Percentiles rank a stretch among this genome's conserved stretches.
Conservation (phyloP, 257 asterid genomes). For the Nicotiana sylvestris region DNA sequence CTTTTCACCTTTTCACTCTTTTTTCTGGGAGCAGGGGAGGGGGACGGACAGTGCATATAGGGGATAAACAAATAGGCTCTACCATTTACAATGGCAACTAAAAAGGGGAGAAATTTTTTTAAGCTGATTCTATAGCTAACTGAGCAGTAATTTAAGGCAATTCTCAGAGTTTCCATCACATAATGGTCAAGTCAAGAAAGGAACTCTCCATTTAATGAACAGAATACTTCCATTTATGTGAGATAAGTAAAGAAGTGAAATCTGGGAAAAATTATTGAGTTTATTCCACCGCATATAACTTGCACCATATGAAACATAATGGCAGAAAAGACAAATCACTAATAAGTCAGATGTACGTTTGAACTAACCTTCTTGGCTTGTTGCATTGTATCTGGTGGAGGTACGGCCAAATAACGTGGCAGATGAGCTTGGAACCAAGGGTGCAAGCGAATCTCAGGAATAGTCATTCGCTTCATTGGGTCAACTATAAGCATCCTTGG, state of each 20-base stretch:
- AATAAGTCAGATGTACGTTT: neutral
- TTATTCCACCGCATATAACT: neutral
- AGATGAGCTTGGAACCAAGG: conserved; percentile 90
- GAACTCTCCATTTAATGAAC: neutral
- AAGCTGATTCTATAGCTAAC: neutral
- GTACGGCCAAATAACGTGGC: conserved; percentile 87
- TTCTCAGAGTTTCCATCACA: neutral
- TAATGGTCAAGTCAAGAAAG: neutral
- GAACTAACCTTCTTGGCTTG: conserved; percentile 82
- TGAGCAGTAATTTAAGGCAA: neutral
- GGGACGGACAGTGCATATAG: neutral
- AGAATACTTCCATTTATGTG: neutral
- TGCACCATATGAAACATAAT: neutral
- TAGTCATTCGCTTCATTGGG: conserved; percentile 88
- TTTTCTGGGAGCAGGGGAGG: neutral
- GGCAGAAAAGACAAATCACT: neutral
- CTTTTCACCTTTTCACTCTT: neutral
- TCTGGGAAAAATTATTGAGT: neutral
- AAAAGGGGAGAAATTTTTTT: too few species aligned
- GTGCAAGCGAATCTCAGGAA: conserved; percentile 85
- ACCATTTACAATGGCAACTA: neutral
- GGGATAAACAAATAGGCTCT: neutral
- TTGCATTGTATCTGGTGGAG: conserved; percentile 81
- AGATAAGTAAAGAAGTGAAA: neutral
- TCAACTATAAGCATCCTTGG: conserved; percentile 93